Evolutionary conservation across 257 asterid genomes (phyloP).

Genomic region (Asclepias syriaca): DNA sequence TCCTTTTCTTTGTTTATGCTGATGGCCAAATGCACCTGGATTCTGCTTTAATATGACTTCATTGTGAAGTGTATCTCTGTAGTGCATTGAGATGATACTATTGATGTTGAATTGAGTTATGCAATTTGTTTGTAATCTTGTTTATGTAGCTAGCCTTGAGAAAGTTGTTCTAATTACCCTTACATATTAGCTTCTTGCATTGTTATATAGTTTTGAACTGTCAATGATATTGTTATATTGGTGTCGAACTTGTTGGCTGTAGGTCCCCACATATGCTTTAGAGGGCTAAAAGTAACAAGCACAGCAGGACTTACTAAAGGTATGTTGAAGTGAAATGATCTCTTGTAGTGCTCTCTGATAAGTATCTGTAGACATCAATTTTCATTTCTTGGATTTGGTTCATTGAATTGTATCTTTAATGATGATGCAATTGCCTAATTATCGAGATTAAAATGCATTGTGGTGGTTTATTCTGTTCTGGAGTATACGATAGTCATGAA

Average conservation of each 20-base stretch:
- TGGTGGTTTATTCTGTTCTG: not conserved
- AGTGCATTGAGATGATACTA: not conserved
- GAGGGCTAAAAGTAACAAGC: conserved; percentile 53
- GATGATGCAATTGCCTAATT: not conserved
- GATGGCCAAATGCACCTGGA: not conserved
- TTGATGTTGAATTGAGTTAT: not conserved
- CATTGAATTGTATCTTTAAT: not conserved
- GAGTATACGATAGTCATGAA: not conserved
- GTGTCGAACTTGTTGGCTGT: conserved; percentile 23
- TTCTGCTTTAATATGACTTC: not conserved
- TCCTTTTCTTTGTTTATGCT: not conserved
- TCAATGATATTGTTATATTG: conserved; percentile 3
- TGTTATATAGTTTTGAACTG: conserved; percentile 3
- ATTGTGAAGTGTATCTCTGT: not conserved
- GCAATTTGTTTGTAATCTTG: not conserved
- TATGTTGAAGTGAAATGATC: conserved; percentile 22
- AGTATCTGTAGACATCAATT: not conserved
- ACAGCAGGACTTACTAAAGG: conserved; percentile 14
- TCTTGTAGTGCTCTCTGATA: conserved; percentile 3
- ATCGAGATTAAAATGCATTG: not conserved
- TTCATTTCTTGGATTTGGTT: not conserved
- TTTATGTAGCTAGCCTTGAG: not conserved
- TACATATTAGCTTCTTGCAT: not conserved
- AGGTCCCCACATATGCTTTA: conserved; percentile 69
- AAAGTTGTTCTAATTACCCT: not conserved